These are phyloP conservation scores for Solanum appendiculatum DNA, from an alignment of 257 asterid genomes.

Conservation along the genomic window DNA sequence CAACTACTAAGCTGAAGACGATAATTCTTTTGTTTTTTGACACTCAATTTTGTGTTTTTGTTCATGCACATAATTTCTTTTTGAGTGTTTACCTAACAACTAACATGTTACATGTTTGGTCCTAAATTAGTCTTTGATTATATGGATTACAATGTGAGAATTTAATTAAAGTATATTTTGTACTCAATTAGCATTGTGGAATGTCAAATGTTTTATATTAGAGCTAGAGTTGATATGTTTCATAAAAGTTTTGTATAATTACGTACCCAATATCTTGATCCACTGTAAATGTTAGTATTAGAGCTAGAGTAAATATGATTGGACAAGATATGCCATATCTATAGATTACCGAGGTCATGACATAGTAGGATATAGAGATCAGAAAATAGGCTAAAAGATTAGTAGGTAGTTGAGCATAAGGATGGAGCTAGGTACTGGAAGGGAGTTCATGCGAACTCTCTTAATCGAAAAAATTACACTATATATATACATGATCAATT, in stretches of 20 bases:
- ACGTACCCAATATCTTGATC: neutral
- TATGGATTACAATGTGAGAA: neutral
- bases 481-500: no score
- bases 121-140: neutral
- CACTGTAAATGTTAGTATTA: neutral
- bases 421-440: neutral
- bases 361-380: neutral
- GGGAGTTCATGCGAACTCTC: neutral
- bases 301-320: neutral
- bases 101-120: neutral
- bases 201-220: neutral
- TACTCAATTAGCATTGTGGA: neutral
- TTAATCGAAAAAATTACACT: neutral
- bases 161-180: neutral
- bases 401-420: neutral
- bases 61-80: neutral
- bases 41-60: neutral
- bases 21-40: neutral
- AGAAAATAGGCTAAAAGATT: neutral
- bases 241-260: neutral
- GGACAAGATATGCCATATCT: neutral
- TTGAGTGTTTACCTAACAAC: neutral
- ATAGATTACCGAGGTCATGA: neutral
- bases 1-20: slow-evolving; percentile 1
- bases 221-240: neutral